Evolutionary conservation across 192 early-diverging fungal genomes (phyloP).

Genomic region (Backusella circina): DNA sequence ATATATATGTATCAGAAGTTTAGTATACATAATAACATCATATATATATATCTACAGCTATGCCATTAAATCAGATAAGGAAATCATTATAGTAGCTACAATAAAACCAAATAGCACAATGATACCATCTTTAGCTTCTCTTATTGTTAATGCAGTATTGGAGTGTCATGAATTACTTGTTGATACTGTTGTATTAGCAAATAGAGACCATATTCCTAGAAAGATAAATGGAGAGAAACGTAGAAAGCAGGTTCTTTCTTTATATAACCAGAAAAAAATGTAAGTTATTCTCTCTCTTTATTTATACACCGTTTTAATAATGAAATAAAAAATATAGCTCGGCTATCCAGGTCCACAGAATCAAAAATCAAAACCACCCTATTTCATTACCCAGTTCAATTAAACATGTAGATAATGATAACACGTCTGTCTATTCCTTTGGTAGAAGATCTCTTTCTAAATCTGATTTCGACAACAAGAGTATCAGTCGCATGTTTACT

Average conservation of each 20-base stretch:
- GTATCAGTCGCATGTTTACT: not conserved
- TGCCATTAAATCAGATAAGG: conserved; percentile 6
- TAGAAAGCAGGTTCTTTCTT: conserved; percentile 6
- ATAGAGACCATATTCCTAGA: conserved; percentile 6
- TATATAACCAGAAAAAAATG: conserved; percentile 7
- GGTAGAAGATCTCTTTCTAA: not conserved
- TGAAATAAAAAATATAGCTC: not conserved
- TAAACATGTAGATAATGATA: conserved; percentile 12
- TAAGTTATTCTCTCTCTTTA: not conserved
- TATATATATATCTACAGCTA: not conserved
- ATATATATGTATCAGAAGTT: not conserved
- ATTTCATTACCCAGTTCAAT: conserved; percentile 8
- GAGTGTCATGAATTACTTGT: conserved; percentile 9
- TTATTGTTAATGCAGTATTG: conserved; percentile 7
- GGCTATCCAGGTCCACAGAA: conserved; percentile 17
- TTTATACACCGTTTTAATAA: too few species aligned
- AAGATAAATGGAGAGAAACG: conserved; percentile 9
- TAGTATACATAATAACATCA: not conserved
- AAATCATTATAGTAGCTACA: conserved; percentile 1
- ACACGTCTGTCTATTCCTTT: conserved; percentile 7
- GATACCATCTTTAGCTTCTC: not conserved
- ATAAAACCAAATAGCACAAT: conserved; percentile 1
- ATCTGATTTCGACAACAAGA: not conserved
- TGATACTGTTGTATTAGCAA: conserved; percentile 13
- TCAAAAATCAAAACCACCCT: conserved; percentile 32